Evolutionary conservation across 495 filamentous ascomycete genomes (phyloP).

Genomic region (Neurospora sp.): DNA sequence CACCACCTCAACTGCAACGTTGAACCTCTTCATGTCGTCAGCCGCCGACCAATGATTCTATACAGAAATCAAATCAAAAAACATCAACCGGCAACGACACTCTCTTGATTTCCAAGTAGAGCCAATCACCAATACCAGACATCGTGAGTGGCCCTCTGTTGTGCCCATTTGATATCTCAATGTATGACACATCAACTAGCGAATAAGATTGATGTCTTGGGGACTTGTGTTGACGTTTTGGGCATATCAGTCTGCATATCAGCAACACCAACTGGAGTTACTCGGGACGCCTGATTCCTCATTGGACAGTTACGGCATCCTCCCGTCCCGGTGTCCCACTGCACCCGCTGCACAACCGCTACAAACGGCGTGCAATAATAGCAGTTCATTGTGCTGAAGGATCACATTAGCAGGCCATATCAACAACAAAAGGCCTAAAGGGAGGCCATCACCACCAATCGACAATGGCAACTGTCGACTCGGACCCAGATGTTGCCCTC

Average conservation of each 20-base stretch:
- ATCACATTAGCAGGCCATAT: not conserved
- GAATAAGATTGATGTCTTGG: not conserved
- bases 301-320: not conserved
- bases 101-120: not conserved
- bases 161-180: not conserved
- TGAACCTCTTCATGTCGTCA: not conserved
- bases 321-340: not conserved
- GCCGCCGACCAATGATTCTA: conserved; percentile 9
- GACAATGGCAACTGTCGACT: not conserved
- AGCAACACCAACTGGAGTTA: not conserved
- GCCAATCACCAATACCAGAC: not conserved
- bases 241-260: not conserved
- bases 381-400: not conserved
- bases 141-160: not conserved
- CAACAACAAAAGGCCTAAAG: not conserved
- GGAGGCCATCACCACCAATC: not conserved
- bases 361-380: not conserved
- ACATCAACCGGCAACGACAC: conserved; percentile 4
- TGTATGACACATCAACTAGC: not conserved
- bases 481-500: conserved; percentile 10
- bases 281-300: not conserved
- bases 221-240: not conserved
- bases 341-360: not conserved
- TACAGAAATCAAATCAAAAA: conserved; percentile 11
- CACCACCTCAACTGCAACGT: not conserved